Conservation (phyloP, 352 stramenopile genomes). For the Phytopythium delawarense region DNA sequence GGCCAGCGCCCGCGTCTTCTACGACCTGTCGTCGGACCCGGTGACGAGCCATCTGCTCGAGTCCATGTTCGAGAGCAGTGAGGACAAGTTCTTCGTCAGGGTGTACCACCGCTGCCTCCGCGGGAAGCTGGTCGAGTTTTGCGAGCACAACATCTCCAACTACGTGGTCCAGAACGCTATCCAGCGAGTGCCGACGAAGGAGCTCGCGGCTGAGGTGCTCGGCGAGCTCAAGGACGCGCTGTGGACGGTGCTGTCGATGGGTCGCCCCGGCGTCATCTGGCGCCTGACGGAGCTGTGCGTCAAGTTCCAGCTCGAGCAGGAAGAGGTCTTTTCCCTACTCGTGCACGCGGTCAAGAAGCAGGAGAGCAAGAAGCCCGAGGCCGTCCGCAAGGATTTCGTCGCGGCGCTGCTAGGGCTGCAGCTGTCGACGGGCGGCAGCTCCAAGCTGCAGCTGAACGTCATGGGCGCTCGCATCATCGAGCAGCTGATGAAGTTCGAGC, state of each 20-base stretch:
- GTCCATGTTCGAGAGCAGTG: slow-evolving; percentile 47
- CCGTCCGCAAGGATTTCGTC: slow-evolving; percentile 58
- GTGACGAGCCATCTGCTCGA: slow-evolving; percentile 81
- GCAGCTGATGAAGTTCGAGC: slow-evolving; percentile 63
- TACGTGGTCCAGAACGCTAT: slow-evolving; percentile 81
- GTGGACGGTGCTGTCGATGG: slow-evolving; percentile 73
- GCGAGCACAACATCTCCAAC: slow-evolving; percentile 71
- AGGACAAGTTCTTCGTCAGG: slow-evolving; percentile 62
- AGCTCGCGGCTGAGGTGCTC: slow-evolving; percentile 47
- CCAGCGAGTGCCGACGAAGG: slow-evolving; percentile 36
- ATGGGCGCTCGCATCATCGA: slow-evolving; percentile 74
- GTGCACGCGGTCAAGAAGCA: slow-evolving; percentile 67
- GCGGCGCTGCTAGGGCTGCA: slow-evolving; percentile 61
- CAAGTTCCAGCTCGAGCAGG: slow-evolving; percentile 45
- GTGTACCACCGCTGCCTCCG: slow-evolving; percentile 64
- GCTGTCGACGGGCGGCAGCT: slow-evolving; percentile 47
- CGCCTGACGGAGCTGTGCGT: slow-evolving; percentile 72
- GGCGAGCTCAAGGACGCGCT: slow-evolving; percentile 50
- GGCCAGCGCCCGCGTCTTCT: slow-evolving; percentile 44
- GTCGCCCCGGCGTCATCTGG: slow-evolving; percentile 71
- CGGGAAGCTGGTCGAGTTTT: slow-evolving; percentile 61
- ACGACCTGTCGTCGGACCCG: slow-evolving; percentile 61
- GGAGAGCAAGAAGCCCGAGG: slow-evolving; percentile 76
- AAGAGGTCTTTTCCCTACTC: slow-evolving; percentile 47
- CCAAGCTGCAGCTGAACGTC: slow-evolving; percentile 72